These are phyloP conservation scores for Tulasnella sp. DNA, from an alignment of 768 basidiomycete genomes.

Conservation along the genomic window DNA sequence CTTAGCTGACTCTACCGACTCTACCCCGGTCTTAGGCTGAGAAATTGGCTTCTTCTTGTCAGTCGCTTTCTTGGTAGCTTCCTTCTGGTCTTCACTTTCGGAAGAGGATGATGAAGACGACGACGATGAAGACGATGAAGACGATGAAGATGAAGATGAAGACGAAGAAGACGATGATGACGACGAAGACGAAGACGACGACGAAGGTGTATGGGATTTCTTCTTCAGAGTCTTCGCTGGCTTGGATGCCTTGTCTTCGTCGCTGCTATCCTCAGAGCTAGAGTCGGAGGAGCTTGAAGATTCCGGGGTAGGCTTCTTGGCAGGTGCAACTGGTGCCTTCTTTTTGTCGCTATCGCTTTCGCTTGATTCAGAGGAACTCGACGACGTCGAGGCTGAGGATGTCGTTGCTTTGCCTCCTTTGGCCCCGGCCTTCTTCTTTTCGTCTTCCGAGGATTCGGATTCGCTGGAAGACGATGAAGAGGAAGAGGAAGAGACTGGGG, in stretches of 20 bases:
- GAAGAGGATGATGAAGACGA: conserved; percentile 19
- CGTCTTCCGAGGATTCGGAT: background rate
- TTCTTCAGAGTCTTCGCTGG: background rate
- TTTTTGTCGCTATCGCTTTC: background rate
- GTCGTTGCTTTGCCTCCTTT: background rate
- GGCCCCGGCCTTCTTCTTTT: background rate
- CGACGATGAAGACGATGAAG: conserved; percentile 9
- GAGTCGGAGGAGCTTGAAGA: conserved; percentile 10
- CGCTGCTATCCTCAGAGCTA: conserved; percentile 19
- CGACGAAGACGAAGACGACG: conserved; percentile 8
- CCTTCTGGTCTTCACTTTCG: background rate
- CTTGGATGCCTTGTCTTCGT: conserved; percentile 14
- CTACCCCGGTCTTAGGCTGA: too few relatives aligned
- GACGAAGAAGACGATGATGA: conserved; percentile 5
- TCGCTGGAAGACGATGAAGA: conserved; percentile 15
- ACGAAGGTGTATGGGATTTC: background rate
- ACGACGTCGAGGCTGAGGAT: background rate
- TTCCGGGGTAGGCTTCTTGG: background rate
- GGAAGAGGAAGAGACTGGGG: background rate
- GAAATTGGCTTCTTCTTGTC: background rate
- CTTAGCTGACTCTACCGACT: too few relatives aligned
- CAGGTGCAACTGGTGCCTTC: background rate
- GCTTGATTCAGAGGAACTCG: conserved; percentile 2
- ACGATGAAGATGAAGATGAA: conserved; percentile 13
- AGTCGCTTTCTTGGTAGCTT: background rate